Evolutionary conservation across 1,284 basidiomycete species (phyloP).

Genomic region (Boletus semigastroideus): DNA sequence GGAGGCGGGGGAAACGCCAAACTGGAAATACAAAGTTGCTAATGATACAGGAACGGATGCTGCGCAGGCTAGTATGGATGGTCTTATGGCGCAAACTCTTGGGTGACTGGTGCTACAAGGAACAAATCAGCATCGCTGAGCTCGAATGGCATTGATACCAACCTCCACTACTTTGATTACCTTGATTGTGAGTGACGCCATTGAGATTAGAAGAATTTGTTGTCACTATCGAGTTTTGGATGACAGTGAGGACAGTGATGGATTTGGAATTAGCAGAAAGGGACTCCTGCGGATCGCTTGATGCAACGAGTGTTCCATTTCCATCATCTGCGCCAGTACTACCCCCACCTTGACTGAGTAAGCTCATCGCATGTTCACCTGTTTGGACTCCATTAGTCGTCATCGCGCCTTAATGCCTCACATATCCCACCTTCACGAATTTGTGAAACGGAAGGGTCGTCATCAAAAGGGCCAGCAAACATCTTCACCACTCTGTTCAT

Average conservation of each 20-base stretch:
- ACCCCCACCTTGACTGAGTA: neutral
- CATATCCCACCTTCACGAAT: too few relatives aligned
- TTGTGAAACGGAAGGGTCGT: too few relatives aligned
- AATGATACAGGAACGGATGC: neutral
- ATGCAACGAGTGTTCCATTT: neutral
- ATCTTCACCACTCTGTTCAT: too few relatives aligned
- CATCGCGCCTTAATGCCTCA: too few relatives aligned
- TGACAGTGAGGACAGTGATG: neutral
- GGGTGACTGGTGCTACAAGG: conserved; percentile 5
- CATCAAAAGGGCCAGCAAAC: too few relatives aligned
- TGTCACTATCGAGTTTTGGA: conserved; percentile 7
- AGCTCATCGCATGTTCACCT: conserved; percentile 12
- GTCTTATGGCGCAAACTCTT: neutral
- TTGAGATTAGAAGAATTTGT: conserved; percentile 9
- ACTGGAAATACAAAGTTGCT: neutral
- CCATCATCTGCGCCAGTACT: neutral
- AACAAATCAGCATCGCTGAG: neutral
- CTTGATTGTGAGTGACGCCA: neutral
- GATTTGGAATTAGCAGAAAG: conserved; percentile 1
- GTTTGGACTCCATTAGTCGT: neutral
- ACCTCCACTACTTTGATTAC: conserved; percentile 10
- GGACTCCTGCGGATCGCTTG: neutral
- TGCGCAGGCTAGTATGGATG: neutral
- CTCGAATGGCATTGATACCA: neutral
- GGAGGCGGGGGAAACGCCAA: too few relatives aligned